These are phyloP conservation scores for Claviceps pusilla DNA, from an alignment of 2,329 filamentous ascomycete species.

Conservation along the genomic window DNA sequence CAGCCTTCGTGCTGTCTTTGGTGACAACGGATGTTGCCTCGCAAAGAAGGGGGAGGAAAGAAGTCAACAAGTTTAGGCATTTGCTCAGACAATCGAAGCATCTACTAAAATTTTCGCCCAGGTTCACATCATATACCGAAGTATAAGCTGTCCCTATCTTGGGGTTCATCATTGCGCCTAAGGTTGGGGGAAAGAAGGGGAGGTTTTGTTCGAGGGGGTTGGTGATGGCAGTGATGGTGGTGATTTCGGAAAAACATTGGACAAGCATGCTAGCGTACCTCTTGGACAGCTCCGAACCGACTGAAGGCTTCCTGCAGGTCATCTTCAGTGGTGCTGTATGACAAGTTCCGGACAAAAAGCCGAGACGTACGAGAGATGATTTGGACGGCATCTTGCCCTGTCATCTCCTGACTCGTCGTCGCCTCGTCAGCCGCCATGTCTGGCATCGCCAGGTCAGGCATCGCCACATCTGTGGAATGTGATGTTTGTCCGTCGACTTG, in stretches of 20 bases:
- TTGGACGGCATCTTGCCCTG: constrained; percentile 26
- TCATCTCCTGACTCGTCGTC: constrained; percentile 17
- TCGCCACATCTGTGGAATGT: constrained; percentile 14
- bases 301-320: constrained; percentile 61
- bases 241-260: background rate
- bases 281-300: constrained; percentile 61
- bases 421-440: constrained; percentile 13
- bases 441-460: constrained; percentile 14
- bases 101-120: constrained; percentile 99
- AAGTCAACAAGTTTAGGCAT: constrained; percentile 11
- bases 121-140: constrained; percentile 75
- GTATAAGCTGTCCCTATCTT: constrained; percentile 99
- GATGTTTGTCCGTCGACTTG: constrained; percentile 9
- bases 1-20: constrained; percentile 10
- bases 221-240: background rate
- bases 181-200: too few relatives aligned
- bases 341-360: constrained; percentile 77
- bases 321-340: constrained; percentile 63
- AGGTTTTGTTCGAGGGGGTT: background rate
- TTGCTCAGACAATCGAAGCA: constrained; percentile 74
- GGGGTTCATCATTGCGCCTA: constrained; percentile 74
- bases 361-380: constrained; percentile 58
- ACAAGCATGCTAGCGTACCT: constrained; percentile 49
- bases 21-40: background rate
- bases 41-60: background rate